phyloP scores from a whole-genome alignment of 495 filamentous ascomycete genomes.

The Xylaria scruposa region DNA sequence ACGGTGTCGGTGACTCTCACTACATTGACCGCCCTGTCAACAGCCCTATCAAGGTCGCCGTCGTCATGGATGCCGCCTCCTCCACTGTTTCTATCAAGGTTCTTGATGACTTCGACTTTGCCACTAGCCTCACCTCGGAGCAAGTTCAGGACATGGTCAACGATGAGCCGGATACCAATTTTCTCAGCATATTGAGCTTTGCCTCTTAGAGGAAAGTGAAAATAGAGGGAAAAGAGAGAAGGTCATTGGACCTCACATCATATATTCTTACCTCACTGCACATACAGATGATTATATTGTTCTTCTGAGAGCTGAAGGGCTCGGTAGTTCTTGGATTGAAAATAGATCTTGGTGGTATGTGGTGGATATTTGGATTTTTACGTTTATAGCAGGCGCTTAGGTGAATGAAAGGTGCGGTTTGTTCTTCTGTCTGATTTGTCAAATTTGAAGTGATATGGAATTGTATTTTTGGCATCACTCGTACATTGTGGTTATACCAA shows the following conservation, averaged over 20 bases:
- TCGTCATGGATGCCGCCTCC: constrained; percentile 59
- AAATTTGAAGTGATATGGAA: background rate
- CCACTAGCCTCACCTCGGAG: constrained; percentile 38
- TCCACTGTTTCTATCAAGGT: constrained; percentile 45
- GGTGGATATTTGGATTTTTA: constrained; percentile 11
- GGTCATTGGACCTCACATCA: background rate
- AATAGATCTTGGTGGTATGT: constrained; percentile 7
- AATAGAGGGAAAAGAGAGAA: background rate
- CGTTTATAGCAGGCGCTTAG: constrained; percentile 24
- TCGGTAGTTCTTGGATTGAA: constrained; percentile 17
- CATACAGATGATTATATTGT: constrained; percentile 8
- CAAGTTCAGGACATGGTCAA: constrained; percentile 42
- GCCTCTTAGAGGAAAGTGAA: constrained; percentile 8
- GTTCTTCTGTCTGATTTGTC: background rate
- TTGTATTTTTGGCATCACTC: no score
- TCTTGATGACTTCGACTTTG: constrained; percentile 43
- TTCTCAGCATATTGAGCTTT: constrained; percentile 41
- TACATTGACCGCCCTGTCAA: constrained; percentile 67
- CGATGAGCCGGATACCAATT: constrained; percentile 30
- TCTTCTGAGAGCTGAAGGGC: background rate
- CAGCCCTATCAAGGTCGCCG: constrained; percentile 61
- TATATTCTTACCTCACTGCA: constrained; percentile 23
- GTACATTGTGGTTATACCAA: background rate
- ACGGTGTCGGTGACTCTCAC: constrained; percentile 63
- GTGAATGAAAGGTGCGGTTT: constrained; percentile 25